Percentiles rank a stretch among this genome's conserved stretches.
These are phyloP conservation scores for Cladorrhinum sp. DNA, from an alignment of 2,329 filamentous ascomycete genomes.

Conservation along the genomic window DNA sequence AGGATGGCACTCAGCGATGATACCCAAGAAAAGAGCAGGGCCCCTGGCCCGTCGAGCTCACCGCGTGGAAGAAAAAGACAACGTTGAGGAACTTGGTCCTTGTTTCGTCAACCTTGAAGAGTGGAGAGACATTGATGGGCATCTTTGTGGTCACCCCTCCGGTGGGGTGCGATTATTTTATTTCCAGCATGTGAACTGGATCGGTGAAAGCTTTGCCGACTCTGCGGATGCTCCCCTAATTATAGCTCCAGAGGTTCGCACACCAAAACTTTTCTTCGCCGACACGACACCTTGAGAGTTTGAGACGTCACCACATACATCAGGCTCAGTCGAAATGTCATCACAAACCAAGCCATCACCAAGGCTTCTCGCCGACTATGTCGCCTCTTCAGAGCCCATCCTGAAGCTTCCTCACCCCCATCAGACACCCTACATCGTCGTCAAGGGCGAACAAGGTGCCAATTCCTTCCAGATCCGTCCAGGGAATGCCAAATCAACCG, in stretches of 20 bases:
- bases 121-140: not conserved
- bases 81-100: not conserved
- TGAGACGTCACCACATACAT: not conserved
- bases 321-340: slow-evolving; percentile 10
- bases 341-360: slow-evolving; percentile 17
- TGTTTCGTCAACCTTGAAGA: no score
- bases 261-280: not conserved
- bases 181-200: not conserved
- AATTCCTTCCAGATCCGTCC: slow-evolving; percentile 22
- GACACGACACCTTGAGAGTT: not conserved
- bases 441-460: slow-evolving; percentile 11
- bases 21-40: not conserved
- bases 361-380: slow-evolving; percentile 27
- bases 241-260: not conserved
- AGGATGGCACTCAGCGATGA: not conserved
- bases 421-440: slow-evolving; percentile 29
- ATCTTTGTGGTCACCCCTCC: not conserved
- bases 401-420: slow-evolving; percentile 33
- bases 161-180: not conserved
- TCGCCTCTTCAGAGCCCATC: slow-evolving; percentile 26
- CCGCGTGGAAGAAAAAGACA: no score
- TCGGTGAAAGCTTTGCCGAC: not conserved
- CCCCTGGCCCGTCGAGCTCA: no score
- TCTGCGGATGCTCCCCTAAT: not conserved
- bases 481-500: slow-evolving; percentile 4